phyloP scores from a whole-genome alignment of 148 eudicot species.

The Rhododendron henanense region DNA sequence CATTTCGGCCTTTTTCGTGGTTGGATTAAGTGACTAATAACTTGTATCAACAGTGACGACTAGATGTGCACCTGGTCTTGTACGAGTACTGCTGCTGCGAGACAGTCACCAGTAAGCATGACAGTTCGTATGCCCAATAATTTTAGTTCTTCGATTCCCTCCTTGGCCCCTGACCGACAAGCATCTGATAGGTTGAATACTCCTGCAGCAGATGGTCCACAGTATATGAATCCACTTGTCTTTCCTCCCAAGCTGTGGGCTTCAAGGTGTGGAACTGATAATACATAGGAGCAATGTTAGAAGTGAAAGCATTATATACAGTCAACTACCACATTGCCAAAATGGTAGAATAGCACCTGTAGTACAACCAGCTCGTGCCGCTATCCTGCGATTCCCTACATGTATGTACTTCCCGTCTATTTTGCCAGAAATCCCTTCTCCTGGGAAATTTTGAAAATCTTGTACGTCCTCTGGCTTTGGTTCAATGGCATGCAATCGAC shows the following conservation, averaged over 20 bases:
- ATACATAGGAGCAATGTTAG: background rate
- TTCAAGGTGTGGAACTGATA: background rate
- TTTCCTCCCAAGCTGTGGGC: background rate
- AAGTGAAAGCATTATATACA: background rate
- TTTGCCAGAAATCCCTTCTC: constrained; percentile 82
- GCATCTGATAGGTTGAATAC: constrained; percentile 20
- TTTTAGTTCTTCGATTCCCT: constrained; percentile 36
- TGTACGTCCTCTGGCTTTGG: constrained; percentile 75
- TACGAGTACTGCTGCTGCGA: constrained; percentile 27
- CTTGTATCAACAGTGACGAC: background rate
- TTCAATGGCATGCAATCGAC: constrained; percentile 36
- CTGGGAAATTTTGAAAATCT: constrained; percentile 77
- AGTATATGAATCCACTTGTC: background rate
- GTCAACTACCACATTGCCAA: background rate
- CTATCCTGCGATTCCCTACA: constrained; percentile 69
- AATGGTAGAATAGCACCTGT: constrained; percentile 27
- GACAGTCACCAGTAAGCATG: constrained; percentile 43
- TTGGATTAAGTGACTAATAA: background rate
- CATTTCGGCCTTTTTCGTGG: background rate
- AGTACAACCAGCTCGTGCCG: constrained; percentile 58
- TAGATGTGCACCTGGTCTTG: constrained; percentile 34
- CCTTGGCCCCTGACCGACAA: constrained; percentile 34
- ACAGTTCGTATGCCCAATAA: constrained; percentile 29
- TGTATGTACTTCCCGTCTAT: constrained; percentile 62
- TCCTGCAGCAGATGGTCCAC: background rate